Evolutionary conservation across 176 grass and related monocot genomes (phyloP).

Genomic region (bread wheat (Triticum aestivum)): DNA sequence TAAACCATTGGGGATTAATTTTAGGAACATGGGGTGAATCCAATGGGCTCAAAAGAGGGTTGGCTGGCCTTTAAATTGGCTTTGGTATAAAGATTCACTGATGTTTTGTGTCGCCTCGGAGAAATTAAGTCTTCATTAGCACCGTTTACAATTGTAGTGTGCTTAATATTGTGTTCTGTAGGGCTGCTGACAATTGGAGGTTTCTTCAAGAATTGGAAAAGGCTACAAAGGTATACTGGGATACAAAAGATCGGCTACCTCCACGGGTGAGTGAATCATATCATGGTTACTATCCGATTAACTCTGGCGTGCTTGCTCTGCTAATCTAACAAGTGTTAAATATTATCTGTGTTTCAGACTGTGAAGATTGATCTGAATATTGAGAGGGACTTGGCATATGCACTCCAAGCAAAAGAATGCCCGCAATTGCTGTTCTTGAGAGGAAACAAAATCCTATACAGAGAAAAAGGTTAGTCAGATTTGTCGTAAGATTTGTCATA

Average conservation of each 20-base stretch:
- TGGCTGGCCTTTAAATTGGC: neutral
- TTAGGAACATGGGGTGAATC: neutral
- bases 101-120: neutral
- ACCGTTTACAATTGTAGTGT: neutral
- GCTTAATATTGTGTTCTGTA: conserved; percentile 26
- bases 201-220: conserved; percentile 90
- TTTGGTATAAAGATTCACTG: neutral
- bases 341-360: conserved; percentile 59
- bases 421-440: conserved; percentile 87
- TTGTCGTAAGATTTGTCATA: neutral
- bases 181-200: conserved; percentile 82
- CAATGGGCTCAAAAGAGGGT: neutral
- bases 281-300: neutral
- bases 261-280: conserved; percentile 51
- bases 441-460: conserved; percentile 86
- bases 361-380: conserved; percentile 95
- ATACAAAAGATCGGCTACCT: conserved; percentile 74
- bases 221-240: conserved; percentile 92
- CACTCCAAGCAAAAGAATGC: conserved; percentile 83
- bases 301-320: neutral
- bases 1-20: neutral
- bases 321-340: neutral
- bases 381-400: conserved; percentile 78
- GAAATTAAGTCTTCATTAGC: neutral
- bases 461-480: conserved; percentile 74